Conservation (phyloP, 1,284 basidiomycete species). For the Schizopora paradoxa region DNA sequence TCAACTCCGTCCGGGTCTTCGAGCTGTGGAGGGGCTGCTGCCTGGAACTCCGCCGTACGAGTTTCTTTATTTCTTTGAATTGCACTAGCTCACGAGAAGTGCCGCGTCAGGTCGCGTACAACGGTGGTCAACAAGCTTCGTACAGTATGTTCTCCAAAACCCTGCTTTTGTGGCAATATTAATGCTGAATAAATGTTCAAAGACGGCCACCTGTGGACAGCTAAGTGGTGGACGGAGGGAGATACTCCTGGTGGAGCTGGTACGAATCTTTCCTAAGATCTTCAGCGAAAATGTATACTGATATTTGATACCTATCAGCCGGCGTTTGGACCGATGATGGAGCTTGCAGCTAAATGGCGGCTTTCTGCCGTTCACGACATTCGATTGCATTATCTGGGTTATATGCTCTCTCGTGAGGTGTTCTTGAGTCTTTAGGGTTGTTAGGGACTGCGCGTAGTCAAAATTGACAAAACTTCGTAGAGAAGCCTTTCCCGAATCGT, state of each 20-base stretch:
- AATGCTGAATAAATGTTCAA: conserved; percentile 7
- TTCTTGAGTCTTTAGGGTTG: no score
- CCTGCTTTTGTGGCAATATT: not conserved
- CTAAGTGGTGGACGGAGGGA: conserved; percentile 53
- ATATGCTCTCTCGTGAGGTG: no score
- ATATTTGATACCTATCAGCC: conserved; percentile 25
- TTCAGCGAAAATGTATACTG: not conserved
- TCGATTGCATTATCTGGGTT: no score
- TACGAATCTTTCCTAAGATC: not conserved
- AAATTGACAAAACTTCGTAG: no score
- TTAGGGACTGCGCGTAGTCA: no score
- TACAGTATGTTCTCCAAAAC: conserved; percentile 40
- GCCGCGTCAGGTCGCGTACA: conserved; percentile 36
- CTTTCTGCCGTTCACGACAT: no score
- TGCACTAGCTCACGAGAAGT: conserved; percentile 1
- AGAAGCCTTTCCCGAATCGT: no score
- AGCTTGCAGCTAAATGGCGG: conserved; percentile 24
- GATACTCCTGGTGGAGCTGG: conserved; percentile 45
- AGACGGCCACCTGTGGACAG: conserved; percentile 43
- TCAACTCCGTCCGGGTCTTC: conserved; percentile 21
- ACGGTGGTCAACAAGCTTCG: conserved; percentile 41
- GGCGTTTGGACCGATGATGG: conserved; percentile 35
- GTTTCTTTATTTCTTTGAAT: conserved; percentile 6
- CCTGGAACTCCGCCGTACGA: conserved; percentile 41
- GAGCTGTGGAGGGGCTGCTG: conserved; percentile 44